phyloP scores from a whole-genome alignment of 2,329 filamentous ascomycete species.

The Phyllosticta ampelicida region DNA sequence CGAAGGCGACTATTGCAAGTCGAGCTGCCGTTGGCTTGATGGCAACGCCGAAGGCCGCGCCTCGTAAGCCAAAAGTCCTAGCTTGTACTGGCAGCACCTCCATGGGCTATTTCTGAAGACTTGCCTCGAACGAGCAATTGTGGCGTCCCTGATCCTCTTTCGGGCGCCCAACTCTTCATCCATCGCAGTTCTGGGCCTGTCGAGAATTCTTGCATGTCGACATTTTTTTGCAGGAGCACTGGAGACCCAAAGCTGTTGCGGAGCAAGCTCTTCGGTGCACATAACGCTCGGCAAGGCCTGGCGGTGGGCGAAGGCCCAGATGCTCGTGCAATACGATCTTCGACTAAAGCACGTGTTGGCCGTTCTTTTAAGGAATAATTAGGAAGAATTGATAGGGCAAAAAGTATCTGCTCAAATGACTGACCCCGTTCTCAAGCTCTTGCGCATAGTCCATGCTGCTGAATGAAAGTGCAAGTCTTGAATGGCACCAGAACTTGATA shows the following conservation, averaged over 20 bases:
- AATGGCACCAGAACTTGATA: too few relatives aligned
- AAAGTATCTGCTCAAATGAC: neutral
- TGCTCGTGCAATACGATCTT: neutral
- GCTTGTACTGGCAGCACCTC: neutral
- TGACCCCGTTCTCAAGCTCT: too few relatives aligned
- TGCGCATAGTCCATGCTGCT: too few relatives aligned
- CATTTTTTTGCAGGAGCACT: neutral
- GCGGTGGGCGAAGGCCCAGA: neutral
- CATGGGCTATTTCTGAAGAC: neutral
- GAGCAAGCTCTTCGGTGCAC: neutral
- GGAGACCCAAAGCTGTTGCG: neutral
- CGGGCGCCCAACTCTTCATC: neutral
- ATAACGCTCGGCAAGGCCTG: neutral
- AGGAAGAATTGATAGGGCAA: neutral
- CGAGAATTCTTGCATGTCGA: neutral
- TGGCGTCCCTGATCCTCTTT: neutral
- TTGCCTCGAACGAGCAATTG: neutral
- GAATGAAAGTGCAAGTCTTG: too few relatives aligned
- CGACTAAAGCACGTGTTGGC: neutral
- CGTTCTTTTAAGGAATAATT: neutral
- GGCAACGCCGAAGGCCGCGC: neutral
- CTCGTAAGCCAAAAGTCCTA: neutral
- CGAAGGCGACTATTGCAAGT: neutral
- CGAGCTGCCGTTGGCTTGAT: neutral
- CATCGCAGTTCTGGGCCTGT: neutral